Base-by-base conservation (phyloP, 2,329 filamentous ascomycete genomes). In the Claviceps monticola region DNA sequence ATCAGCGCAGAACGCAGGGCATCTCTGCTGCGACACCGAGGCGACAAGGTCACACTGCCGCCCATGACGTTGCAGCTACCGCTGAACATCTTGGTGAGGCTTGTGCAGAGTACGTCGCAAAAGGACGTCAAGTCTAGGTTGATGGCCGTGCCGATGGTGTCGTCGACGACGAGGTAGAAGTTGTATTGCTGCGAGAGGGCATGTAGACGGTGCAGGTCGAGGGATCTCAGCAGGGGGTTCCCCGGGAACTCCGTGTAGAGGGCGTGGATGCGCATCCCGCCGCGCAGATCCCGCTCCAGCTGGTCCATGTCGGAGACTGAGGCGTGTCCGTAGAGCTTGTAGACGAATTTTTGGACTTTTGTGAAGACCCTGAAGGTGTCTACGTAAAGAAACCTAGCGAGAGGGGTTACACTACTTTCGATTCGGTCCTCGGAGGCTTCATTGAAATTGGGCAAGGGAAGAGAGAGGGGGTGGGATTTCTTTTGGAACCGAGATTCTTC, bases 41-140 rank as follows among this genome's bases (percentile, higher is more conserved):
- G 73, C 52, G 73, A 74, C 34, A 78, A 59, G 17, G 70, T 64
- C 9, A 66, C 56, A 52, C 69, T 71, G 9, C 71, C 76, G 21
- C 64, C 74, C 68, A 79, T 73, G 45, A 76, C 71, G 55, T 81
- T 73, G 26, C 74, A 71, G 54, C 71, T 71, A 4, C 78, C 78
- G 50, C 67, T 76, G 56, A 81, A 80, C 17, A 70, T 69, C 58
- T 80, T 80, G 4, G 75, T 79, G 26, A 79, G 62, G 37, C 69
- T 73, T 1, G 71, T 73, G n/a, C 75, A 60, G 19, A 79, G 52
- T 0, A 75, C 61, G 56, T 81, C 76, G 9, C 72, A 72, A 0
- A 66, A 65, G 0, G 63, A 58, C 1, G 74, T 58, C 16, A 80
- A 55, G 56, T 76, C 66, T 44, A 74, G 58, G 53, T 74, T 75